Evolutionary conservation across 768 basidiomycete species (phyloP), one percentile per base, ranked within the genome.

Genomic region (Crepidotus variabilis): DNA sequence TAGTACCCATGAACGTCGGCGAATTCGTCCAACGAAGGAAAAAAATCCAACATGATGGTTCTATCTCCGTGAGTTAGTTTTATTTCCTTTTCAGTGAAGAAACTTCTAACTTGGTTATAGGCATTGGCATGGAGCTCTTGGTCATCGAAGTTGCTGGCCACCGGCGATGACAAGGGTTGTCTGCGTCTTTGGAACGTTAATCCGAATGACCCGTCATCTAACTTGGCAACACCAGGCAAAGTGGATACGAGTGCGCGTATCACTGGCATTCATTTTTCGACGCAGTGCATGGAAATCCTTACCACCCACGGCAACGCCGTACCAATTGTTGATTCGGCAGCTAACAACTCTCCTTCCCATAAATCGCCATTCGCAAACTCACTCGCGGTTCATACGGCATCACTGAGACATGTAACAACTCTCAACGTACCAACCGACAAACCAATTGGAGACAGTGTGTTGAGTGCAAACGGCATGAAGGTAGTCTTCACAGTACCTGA

Each of bases 111-210:
- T 16, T 24, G 55, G 7, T 46, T n/a, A 20, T 59, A 90, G 88
- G 88, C 89, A 0, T 74, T 95, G 53, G 85, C 89, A 0, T 95
- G 92, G 88, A 90, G 87, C 57, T 88, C 91, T 0, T 94, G 92
- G 92, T 82, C 87, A 62, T 76, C 84, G 0, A 84, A 85, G 11
- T 71, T 92, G 5, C 78, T 94, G 50, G 91, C 91, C 0, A 84
- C 87, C 0, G 92, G 91, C 0, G 90, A 84, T 32, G 75, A 60
- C 28, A 61, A 64, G 39, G 70, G 70, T 72, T 75, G 73, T 16
- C 67, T 81, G 36, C 78, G 78, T 28, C 67, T 83, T 50, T 83
- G 80, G 81, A 78, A 77, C 63, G 60, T 76, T 54, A 76, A 58
- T 32, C 58, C 60, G 16, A 63, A 63, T 35, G 52, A 55, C 18